These are phyloP conservation scores for Kazachstania bromeliacearum DNA, from an alignment of 805 yeast species.

Conservation along the genomic window DNA sequence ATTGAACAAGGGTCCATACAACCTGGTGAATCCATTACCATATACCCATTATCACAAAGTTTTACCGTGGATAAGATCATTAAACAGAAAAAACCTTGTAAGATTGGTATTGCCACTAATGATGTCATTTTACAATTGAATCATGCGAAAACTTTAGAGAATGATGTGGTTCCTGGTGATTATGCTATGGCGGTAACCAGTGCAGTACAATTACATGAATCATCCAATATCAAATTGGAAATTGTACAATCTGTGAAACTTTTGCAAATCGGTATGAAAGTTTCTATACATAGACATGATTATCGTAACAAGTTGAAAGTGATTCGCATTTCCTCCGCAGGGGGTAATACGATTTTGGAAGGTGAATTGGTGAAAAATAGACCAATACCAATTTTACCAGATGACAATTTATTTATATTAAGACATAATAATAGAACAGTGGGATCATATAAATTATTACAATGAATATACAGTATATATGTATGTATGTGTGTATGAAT, in stretches of 20 bases:
- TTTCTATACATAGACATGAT: background rate
- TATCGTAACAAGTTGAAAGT: background rate
- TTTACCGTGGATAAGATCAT: constrained; percentile 30
- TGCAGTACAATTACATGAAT: background rate
- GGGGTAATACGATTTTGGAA: background rate
- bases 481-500: background rate
- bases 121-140: constrained; percentile 35
- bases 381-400: background rate
- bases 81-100: background rate
- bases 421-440: too few relatives aligned
- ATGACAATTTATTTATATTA: too few relatives aligned
- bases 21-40: constrained; percentile 52
- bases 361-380: background rate
- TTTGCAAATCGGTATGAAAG: background rate
- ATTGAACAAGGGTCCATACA: constrained; percentile 47
- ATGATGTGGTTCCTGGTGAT: background rate
- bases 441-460: background rate
- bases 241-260: background rate
- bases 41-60: constrained; percentile 41
- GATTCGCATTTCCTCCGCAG: background rate
- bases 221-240: background rate
- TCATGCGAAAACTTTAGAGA: constrained; percentile 4
- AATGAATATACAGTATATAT: background rate
- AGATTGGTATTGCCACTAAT: constrained; percentile 42
- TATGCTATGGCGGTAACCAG: background rate